These are phyloP conservation scores for Lactuca sativa DNA, from an alignment of 129 eudicot genomes.

Conservation along the genomic window DNA sequence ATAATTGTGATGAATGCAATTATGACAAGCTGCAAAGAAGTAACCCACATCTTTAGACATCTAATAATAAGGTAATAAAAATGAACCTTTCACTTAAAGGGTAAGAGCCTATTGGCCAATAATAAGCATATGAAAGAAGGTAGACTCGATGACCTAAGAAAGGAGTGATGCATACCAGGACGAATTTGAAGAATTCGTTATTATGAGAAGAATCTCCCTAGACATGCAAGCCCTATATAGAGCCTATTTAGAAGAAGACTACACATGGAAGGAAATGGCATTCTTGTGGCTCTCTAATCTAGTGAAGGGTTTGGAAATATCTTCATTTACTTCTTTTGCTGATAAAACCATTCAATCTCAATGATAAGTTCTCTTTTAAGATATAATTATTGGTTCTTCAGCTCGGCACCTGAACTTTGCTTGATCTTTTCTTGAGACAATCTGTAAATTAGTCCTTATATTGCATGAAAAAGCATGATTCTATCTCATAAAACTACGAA, in stretches of 20 bases:
- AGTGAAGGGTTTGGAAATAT: constrained; percentile 36
- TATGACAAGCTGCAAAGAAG: constrained; percentile 55
- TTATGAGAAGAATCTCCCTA: constrained; percentile 63
- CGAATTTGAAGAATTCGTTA: constrained; percentile 56
- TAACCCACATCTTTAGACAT: constrained; percentile 6
- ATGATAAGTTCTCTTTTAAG: constrained; percentile 36
- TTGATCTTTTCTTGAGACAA: constrained; percentile 72
- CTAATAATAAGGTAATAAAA: background rate
- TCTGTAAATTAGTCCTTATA: constrained; percentile 30
- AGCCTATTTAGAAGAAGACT: constrained; percentile 61
- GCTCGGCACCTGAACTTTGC: constrained; percentile 49
- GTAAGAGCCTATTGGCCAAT: background rate
- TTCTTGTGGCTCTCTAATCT: constrained; percentile 45
- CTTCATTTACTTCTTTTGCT: constrained; percentile 44
- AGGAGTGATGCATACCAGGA: constrained; percentile 46
- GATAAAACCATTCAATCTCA: constrained; percentile 46
- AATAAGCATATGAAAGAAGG: background rate
- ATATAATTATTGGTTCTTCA: constrained; percentile 37
- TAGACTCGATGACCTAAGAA: background rate
- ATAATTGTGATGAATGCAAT: constrained; percentile 64
- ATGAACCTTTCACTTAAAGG: background rate
- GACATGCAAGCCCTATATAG: constrained; percentile 66
- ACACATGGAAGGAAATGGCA: constrained; percentile 39
- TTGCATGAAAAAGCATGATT: background rate
- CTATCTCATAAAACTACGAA: background rate